These are phyloP conservation scores for Triangularia setosa DNA, from an alignment of 2,329 filamentous ascomycete genomes.

Conservation along the genomic window DNA sequence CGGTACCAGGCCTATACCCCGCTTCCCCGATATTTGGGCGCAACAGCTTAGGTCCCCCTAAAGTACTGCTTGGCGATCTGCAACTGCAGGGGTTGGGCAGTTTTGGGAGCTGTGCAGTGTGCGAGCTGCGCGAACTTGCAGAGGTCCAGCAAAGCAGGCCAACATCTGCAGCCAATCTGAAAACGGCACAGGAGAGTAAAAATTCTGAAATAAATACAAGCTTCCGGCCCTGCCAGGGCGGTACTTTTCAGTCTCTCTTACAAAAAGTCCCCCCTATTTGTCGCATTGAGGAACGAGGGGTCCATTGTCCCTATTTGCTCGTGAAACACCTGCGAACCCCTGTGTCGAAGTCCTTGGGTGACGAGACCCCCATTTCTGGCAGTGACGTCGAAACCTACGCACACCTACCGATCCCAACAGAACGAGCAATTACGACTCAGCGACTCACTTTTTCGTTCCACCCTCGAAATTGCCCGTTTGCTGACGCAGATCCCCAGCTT, in stretches of 20 bases:
- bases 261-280: not conserved
- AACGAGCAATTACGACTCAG: not conserved
- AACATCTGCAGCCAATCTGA: slow-evolving; percentile 4
- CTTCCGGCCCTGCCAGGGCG: not conserved
- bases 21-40: not conserved
- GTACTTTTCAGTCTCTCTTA: not conserved
- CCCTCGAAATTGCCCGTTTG: not conserved
- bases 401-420: not conserved
- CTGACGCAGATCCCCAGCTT: not conserved
- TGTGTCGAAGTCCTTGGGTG: not conserved
- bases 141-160: not conserved
- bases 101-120: not conserved
- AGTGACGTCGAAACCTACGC: not conserved
- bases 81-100: not conserved
- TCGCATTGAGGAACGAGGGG: not conserved
- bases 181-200: slow-evolving; percentile 1
- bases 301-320: not conserved
- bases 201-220: not conserved
- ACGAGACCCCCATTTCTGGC: not conserved
- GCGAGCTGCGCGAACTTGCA: not conserved
- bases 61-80: slow-evolving; percentile 2
- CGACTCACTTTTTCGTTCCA: not conserved
- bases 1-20: not conserved
- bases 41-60: not conserved
- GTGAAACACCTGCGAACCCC: not conserved